Percentiles rank a stretch among this genome's conserved stretches.
phyloP scores from a whole-genome alignment of 441 rosid species.

The Bocquillonia castaneifolia region DNA sequence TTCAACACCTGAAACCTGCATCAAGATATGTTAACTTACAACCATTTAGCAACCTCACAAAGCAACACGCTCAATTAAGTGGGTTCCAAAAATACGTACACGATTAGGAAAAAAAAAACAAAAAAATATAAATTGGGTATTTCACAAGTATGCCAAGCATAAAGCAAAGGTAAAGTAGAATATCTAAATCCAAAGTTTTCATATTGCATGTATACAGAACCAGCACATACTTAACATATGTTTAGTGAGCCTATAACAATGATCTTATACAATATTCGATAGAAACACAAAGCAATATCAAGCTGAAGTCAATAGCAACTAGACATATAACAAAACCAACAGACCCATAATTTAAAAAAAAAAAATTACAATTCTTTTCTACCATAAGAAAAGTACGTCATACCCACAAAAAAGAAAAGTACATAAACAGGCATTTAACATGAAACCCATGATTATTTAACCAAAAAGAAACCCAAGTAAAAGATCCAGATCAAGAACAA shows the following conservation, averaged over 20 bases:
- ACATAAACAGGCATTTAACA: neutral
- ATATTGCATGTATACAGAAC: neutral
- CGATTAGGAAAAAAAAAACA: too few relatives aligned
- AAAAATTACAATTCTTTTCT: neutral
- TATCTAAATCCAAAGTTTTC: too few relatives aligned
- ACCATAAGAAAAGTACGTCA: neutral
- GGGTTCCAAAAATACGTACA: neutral
- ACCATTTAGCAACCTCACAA: neutral
- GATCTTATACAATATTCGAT: too few relatives aligned
- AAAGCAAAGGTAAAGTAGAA: too few relatives aligned
- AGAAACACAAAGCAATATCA: too few relatives aligned
- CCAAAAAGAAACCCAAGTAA: neutral
- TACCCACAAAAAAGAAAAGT: neutral
- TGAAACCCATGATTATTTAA: neutral
- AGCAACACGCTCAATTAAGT: neutral
- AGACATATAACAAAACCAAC: neutral
- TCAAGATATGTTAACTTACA: neutral
- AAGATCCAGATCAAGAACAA: slow-evolving; percentile 6
- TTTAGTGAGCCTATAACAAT: too few relatives aligned
- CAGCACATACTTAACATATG: neutral
- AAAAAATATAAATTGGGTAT: neutral
- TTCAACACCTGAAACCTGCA: slow-evolving; percentile 18
- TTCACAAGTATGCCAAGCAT: neutral
- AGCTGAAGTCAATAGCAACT: too few relatives aligned
- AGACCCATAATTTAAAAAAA: neutral